Conservation (phyloP, 106 monocot genomes). For the Alisma plantagoaquatica region DNA sequence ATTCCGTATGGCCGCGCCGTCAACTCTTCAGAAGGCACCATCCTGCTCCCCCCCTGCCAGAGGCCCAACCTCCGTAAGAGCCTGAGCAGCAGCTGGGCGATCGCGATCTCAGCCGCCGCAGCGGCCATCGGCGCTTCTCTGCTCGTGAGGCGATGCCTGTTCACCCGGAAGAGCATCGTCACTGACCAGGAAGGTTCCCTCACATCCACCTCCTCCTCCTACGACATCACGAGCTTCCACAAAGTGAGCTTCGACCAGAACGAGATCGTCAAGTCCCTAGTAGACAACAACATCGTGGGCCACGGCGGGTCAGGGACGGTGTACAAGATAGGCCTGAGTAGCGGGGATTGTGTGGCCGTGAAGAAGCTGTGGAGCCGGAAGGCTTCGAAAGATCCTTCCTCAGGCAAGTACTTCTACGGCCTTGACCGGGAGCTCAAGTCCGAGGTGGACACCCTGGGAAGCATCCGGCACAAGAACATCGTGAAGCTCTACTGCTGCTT, state of each 20-base stretch:
- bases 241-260: conserved; percentile 80
- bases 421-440: conserved; percentile 57
- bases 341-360: conserved; percentile 73
- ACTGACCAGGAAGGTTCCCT: conserved; percentile 47
- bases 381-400: conserved; percentile 13
- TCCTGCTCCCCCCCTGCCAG: conserved; percentile 41
- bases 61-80: conserved; percentile 27
- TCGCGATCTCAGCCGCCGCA: conserved; percentile 24
- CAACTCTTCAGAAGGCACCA: conserved; percentile 14
- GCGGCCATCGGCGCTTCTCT: conserved; percentile 25
- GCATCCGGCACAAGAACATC: conserved; percentile 96
- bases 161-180: conserved; percentile 5
- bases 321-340: conserved; percentile 85
- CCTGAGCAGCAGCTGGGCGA: conserved; percentile 42
- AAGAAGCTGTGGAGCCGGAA: conserved; percentile 65
- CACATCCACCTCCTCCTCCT: conserved; percentile 40
- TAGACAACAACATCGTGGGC: conserved; percentile 89
- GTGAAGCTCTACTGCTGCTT: conserved; percentile 94
- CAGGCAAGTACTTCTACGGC: not conserved
- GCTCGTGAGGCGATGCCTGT: conserved; percentile 33
- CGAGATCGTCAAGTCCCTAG: conserved; percentile 83
- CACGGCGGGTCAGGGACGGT: conserved; percentile 88
- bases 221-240: conserved; percentile 85
- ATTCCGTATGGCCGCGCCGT: conserved; percentile 32
- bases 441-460: conserved; percentile 88